These are phyloP conservation scores for Nakazawaea anatomiae DNA, from an alignment of 805 yeast genomes.

Conservation along the genomic window DNA sequence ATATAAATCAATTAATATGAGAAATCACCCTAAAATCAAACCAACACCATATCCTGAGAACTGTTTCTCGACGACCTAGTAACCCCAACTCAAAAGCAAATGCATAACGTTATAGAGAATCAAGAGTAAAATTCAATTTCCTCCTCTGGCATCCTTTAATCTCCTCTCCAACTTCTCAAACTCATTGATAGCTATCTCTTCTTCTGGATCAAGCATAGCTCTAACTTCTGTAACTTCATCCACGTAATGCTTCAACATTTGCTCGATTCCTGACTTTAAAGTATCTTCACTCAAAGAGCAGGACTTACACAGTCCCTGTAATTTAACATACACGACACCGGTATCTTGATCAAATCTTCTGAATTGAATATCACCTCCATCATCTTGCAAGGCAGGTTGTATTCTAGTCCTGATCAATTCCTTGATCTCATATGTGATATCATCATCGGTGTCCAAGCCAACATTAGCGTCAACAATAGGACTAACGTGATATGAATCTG, in stretches of 20 bases:
- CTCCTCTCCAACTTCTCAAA: slow-evolving; percentile 77
- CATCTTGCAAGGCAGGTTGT: slow-evolving; percentile 70
- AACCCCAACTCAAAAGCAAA: background rate
- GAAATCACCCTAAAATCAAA: background rate
- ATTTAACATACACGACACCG: slow-evolving; percentile 53
- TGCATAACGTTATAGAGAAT: background rate
- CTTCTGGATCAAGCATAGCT: slow-evolving; percentile 31
- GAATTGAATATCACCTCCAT: slow-evolving; percentile 71
- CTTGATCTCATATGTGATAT: slow-evolving; percentile 59
- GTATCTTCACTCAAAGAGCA: slow-evolving; percentile 65
- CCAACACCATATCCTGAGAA: background rate
- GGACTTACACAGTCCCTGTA: slow-evolving; percentile 70
- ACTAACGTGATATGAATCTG: slow-evolving; percentile 12
- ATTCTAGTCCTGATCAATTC: slow-evolving; percentile 66
- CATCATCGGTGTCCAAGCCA: slow-evolving; percentile 56
- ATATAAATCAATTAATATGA: too few relatives aligned
- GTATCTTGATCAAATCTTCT: slow-evolving; percentile 48
- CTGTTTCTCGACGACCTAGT: background rate
- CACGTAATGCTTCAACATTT: slow-evolving; percentile 64
- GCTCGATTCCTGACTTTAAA: slow-evolving; percentile 61
- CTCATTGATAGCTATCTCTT: slow-evolving; percentile 65
- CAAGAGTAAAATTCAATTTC: background rate
- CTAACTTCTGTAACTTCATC: slow-evolving; percentile 60
- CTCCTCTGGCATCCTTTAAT: slow-evolving; percentile 23
- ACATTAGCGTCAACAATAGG: slow-evolving; percentile 15